phyloP scores from a whole-genome alignment of 2,329 filamentous ascomycete genomes.

The Xylaria sp. region DNA sequence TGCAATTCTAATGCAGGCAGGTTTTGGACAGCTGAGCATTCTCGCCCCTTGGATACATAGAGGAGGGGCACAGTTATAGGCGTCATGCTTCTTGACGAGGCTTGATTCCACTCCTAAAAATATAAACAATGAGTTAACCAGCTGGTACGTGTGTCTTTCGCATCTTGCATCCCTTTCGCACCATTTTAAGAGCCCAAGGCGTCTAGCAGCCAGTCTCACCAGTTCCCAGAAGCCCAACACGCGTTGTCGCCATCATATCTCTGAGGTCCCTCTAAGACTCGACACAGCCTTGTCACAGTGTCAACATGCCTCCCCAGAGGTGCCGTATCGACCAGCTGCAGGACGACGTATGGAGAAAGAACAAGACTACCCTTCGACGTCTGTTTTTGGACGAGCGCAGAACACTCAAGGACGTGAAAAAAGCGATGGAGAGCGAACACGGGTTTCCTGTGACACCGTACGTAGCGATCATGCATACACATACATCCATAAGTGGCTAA shows the following conservation, averaged over 20 bases:
- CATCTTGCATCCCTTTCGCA: neutral
- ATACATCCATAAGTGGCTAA: neutral
- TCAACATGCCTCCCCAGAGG: neutral
- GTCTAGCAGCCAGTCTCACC: too few relatives aligned
- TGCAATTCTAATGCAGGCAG: slow-evolving; percentile 3
- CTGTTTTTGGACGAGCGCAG: neutral
- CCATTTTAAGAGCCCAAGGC: neutral
- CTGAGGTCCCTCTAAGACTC: neutral
- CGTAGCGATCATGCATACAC: neutral
- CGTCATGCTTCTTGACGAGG: too few relatives aligned
- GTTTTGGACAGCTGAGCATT: slow-evolving; percentile 1
- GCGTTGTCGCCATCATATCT: neutral
- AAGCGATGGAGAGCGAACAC: neutral
- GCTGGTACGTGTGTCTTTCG: too few relatives aligned
- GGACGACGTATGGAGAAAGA: neutral
- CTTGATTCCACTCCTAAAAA: too few relatives aligned
- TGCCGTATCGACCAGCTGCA: neutral
- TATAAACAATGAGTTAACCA: neutral
- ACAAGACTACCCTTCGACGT: neutral
- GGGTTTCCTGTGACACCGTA: neutral
- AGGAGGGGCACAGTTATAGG: neutral
- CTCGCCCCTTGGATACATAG: neutral
- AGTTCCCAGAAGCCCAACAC: neutral
- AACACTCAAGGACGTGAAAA: neutral
- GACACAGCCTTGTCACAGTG: neutral